Base-by-base conservation (phyloP, 192 early-diverging fungal species). In the Dissophora ornata region DNA sequence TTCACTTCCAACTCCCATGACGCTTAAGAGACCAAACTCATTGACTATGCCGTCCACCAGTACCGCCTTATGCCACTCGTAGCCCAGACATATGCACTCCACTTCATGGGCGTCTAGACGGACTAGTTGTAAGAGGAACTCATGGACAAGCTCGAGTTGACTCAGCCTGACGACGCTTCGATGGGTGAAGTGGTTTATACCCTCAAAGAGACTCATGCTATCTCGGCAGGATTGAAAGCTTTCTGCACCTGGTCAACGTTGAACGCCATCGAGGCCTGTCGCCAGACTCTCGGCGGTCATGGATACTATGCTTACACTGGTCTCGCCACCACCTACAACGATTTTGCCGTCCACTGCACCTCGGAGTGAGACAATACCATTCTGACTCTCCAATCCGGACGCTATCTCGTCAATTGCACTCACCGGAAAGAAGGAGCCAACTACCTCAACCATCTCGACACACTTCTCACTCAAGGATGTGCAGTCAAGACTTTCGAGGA, bases 21-120 rank as follows among this genome's bases (percentile, higher is more conserved):
- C 34, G 80, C 62, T 21, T 78, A 81, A 21, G 95, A 97, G 78
- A 95, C 91, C 57, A 94, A 95, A 74, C 82, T 97, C 46, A 81
- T 97, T 36, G 94, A 97, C 80, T 97, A 97, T 67, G 88, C 90
- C 52, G 93, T 97, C 57, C 94, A 95, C 81, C 95, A 97, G 80
- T 86, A 94, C 84, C 90, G 95, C 22, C 81, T 97, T 58, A 88
- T 97, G 84, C 95, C 95, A 7, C 80, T 97, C 52, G 82, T 97
- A 53, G 93, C 95, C 25, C 93, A 93, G 84, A 87, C 93, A 9
- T 94, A 90, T 82, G 95, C 95, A 16, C 90, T 96, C 90, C 86
- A 90, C 59, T 95, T 95, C 66, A 91, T 93, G 30, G 95, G 91
- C 32, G 86, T 89, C 66, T 92, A 94, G 80, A 91, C 94, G 79